These are phyloP conservation scores for Cyberlindnera subsufficiens DNA, from an alignment of 805 yeast genomes.

Conservation along the genomic window DNA sequence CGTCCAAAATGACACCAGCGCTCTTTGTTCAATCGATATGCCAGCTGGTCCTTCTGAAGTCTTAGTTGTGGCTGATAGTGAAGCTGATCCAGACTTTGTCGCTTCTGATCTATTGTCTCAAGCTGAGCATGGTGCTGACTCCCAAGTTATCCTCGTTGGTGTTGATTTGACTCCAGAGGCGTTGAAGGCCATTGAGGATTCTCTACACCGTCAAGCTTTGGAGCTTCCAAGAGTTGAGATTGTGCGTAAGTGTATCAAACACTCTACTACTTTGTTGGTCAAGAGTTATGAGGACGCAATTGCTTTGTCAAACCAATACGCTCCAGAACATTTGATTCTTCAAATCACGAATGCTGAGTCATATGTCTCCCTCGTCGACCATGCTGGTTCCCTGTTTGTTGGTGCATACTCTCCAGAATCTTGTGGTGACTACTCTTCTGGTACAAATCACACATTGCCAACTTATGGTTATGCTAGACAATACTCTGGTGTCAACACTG, in stretches of 20 bases:
- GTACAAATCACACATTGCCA: constrained; percentile 97
- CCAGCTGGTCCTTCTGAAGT: constrained; percentile 99
- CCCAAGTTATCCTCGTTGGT: constrained; percentile 91
- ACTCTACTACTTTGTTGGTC: constrained; percentile 77
- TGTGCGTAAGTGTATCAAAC: constrained; percentile 86
- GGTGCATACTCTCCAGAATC: constrained; percentile 97
- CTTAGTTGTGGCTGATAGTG: constrained; percentile 83
- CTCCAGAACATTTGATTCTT: constrained; percentile 95
- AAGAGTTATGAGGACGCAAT: constrained; percentile 73
- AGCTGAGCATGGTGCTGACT: constrained; percentile 98
- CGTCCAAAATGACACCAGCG: constrained; percentile 91
- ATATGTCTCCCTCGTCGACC: constrained; percentile 68
- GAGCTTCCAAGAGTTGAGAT: constrained; percentile 88
- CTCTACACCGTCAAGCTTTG: constrained; percentile 79
- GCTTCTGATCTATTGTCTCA: constrained; percentile 96
- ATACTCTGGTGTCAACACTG: constrained; percentile 95
- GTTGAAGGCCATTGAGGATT: constrained; percentile 66
- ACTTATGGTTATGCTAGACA: constrained; percentile 98
- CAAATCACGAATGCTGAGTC: constrained; percentile 76
- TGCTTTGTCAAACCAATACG: constrained; percentile 81
- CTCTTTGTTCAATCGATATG: constrained; percentile 96
- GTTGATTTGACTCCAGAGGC: constrained; percentile 59
- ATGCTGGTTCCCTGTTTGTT: constrained; percentile 96
- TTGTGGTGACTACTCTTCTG: constrained; percentile 97
- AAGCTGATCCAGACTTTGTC: constrained; percentile 91